phyloP scores from a whole-genome alignment of 306 rosid genomes.

The Sicyos edulis region DNA sequence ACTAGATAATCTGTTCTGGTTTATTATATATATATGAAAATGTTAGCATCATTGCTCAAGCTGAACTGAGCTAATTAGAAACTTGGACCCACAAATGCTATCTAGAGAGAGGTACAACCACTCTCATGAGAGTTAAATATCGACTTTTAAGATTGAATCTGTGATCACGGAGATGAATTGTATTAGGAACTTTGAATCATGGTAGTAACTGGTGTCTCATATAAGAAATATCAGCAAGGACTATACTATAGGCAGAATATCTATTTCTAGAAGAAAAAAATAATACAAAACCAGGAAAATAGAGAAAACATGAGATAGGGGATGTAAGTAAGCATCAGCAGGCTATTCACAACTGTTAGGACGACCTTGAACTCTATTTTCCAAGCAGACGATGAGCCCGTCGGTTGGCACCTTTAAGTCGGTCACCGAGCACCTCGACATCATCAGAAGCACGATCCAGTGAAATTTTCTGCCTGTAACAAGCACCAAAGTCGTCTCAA shows the following conservation, averaged over 20 bases:
- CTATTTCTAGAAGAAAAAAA: neutral
- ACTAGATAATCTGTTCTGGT: no score
- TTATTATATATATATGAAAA: no score
- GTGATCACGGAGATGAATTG: no score
- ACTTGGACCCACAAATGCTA: no score
- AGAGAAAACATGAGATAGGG: neutral
- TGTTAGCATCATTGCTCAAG: neutral
- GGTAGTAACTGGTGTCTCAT: neutral
- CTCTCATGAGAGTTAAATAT: no score
- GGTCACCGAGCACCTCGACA: constrained; percentile 56
- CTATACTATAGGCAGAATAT: neutral
- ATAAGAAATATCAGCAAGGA: neutral
- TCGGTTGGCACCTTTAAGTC: constrained; percentile 59
- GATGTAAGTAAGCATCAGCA: constrained; percentile 17
- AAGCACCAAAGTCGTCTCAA: constrained; percentile 7
- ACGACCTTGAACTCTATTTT: constrained; percentile 35
- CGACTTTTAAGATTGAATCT: no score
- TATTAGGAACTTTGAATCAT: neutral
- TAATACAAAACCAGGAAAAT: neutral
- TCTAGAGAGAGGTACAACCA: no score
- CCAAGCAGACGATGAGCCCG: constrained; percentile 75
- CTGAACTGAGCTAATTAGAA: neutral
- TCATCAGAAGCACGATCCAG: constrained; percentile 43
- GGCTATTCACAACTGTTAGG: neutral
- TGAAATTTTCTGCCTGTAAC: constrained; percentile 65